Conservation (phyloP, 345 rosid genomes). For the Reutealis trisperma region DNA sequence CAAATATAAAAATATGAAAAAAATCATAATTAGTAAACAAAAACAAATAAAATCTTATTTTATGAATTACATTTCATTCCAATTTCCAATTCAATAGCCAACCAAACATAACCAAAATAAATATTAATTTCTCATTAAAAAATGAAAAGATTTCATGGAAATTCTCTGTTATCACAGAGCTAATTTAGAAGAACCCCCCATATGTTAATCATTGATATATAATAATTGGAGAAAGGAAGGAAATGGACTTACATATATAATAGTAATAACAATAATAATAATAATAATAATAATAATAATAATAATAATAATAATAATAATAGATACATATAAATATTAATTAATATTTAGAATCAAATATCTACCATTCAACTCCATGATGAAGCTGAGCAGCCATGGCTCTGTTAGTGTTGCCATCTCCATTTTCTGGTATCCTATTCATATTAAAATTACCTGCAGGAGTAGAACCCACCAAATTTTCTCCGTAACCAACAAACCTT, state of each 20-base stretch:
- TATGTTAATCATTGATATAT: no score
- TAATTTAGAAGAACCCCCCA: no score
- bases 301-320: background rate
- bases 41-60: no score
- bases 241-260: background rate
- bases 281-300: background rate
- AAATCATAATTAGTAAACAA: no score
- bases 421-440: conserved; percentile 24
- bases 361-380: conserved; percentile 40
- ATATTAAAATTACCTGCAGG: conserved; percentile 16
- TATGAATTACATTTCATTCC: no score
- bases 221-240: no score
- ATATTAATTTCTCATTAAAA: no score
- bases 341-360: background rate
- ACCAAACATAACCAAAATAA: no score
- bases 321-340: background rate
- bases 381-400: conserved; percentile 30
- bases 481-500: conserved; percentile 21
- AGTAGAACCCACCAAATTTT: conserved; percentile 14
- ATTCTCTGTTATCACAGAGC: no score
- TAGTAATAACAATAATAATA: background rate
- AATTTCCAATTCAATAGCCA: no score
- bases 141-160: no score
- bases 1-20: no score
- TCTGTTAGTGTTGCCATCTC: conserved; percentile 23